A percentile compares a stretch with the other conserved stretches of the same genome.
phyloP scores from a whole-genome alignment of 148 eudicot species.

The Spergularia bocconei region DNA sequence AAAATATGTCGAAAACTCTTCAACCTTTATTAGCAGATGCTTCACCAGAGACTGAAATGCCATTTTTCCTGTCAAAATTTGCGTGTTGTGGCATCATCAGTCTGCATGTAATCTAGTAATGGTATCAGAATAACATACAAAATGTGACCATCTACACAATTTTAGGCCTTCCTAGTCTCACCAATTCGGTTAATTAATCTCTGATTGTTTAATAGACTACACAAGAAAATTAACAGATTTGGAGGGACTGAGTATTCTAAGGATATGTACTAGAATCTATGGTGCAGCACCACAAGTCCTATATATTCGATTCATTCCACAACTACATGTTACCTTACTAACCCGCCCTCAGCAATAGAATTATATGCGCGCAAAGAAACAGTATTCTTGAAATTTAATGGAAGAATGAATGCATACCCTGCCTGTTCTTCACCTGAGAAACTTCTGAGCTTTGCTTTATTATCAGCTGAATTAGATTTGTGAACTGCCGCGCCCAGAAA shows the following conservation, averaged over 20 bases:
- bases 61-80: constrained; percentile 39
- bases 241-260: neutral
- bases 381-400: too few species aligned
- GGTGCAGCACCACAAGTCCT: too few species aligned
- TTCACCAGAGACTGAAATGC: constrained; percentile 27
- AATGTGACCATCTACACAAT: neutral
- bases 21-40: constrained; percentile 35
- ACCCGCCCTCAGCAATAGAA: too few species aligned
- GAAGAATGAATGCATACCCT: constrained; percentile 33
- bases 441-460: constrained; percentile 46
- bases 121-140: neutral
- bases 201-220: neutral
- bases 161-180: neutral
- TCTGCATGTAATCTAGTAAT: constrained; percentile 2
- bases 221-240: neutral
- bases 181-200: neutral
- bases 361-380: too few species aligned
- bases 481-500: constrained; percentile 72
- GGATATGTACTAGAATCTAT: neutral
- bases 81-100: constrained; percentile 26
- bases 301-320: too few species aligned
- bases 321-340: too few species aligned
- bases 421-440: constrained; percentile 30
- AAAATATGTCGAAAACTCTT: neutral
- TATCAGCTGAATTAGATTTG: constrained; percentile 62